Evolutionary conservation across 129 eudicot species (phyloP), one percentile per base, ranked within the genome.

Genomic region (Artemisia annua): DNA sequence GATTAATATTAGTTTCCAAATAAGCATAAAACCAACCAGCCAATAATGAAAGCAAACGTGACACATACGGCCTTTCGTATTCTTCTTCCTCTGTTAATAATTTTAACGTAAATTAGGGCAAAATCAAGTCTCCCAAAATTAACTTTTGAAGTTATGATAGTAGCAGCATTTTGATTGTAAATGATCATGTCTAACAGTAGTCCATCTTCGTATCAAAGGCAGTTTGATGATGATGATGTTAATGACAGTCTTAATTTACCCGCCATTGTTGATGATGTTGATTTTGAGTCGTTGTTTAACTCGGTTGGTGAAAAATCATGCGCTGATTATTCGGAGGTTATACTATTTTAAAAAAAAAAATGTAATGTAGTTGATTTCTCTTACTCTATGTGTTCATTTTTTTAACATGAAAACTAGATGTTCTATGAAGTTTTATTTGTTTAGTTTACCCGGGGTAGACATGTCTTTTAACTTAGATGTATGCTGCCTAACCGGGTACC

Each of bases 111-210:
- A 78, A 78, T 44, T 78, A 71, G 82, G 82, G 77, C 77, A 63
- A 60, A 71, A 71, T 16, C 14, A 15, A 64, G n/a, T n/a, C n/a
- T n/a, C n/a, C n/a, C n/a, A n/a, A n/a, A n/a, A n/a, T n/a, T n/a
- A n/a, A n/a, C n/a, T n/a, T n/a, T n/a, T n/a, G n/a, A 51, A 52
- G 35, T 30, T 30, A 30, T 30, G 35, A 30, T 0, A 35, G 48
- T 20, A 60, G 14, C 14, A n/a, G 28, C 66, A 63, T 72, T 78
- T 54, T 20, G 43, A 11, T 48, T 4, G 68, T 55, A 44, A 44
- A 78, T 78, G 77, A 78, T 78, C 77, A 78, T 78, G 82, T 66
- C 66, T 11, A 63, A 71, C 0, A 52, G 60, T 13, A 71, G 30
- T 59, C n/a, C 44, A 61, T 56, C 63, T 13, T 46, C 64, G 0